Conservation (phyloP, 352 stramenopile genomes). For the Pythium apleroticum region DNA sequence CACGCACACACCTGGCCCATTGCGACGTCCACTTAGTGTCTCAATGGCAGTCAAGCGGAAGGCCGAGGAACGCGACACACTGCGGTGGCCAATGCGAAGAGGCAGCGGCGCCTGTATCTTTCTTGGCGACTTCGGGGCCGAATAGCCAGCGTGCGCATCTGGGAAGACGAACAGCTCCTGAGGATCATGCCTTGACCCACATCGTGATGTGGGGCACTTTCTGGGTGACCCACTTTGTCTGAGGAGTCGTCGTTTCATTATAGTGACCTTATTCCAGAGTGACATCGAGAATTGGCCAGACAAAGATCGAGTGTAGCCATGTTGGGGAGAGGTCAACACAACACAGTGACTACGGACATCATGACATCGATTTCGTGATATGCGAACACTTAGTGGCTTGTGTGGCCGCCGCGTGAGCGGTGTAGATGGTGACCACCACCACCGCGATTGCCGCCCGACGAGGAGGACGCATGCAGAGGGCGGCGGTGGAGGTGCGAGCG, state of each 20-base stretch:
- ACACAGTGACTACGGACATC: background rate
- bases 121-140: conserved; percentile 8
- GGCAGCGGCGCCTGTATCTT: background rate
- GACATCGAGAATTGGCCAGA: background rate
- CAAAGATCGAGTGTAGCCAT: background rate
- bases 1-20: conserved; percentile 85
- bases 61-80: background rate
- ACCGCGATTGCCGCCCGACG: conserved; percentile 10
- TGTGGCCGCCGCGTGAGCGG: conserved; percentile 9
- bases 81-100: background rate
- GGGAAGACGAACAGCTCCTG: conserved; percentile 12
- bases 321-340: background rate
- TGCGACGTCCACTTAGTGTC: background rate
- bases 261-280: conserved; percentile 14
- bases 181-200: conserved; percentile 6
- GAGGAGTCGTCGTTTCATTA: background rate
- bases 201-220: conserved; percentile 15
- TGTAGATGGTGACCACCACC: conserved; percentile 21
- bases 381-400: conserved; percentile 10
- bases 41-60: background rate
- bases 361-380: too few species aligned
- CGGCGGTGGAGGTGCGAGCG: conserved; percentile 22
- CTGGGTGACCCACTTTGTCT: conserved; percentile 11
- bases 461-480: conserved; percentile 12
- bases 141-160: conserved; percentile 12